Evolutionary conservation across 2,329 filamentous ascomycete genomes (phyloP).

Genomic region (Cercospora sp.): DNA sequence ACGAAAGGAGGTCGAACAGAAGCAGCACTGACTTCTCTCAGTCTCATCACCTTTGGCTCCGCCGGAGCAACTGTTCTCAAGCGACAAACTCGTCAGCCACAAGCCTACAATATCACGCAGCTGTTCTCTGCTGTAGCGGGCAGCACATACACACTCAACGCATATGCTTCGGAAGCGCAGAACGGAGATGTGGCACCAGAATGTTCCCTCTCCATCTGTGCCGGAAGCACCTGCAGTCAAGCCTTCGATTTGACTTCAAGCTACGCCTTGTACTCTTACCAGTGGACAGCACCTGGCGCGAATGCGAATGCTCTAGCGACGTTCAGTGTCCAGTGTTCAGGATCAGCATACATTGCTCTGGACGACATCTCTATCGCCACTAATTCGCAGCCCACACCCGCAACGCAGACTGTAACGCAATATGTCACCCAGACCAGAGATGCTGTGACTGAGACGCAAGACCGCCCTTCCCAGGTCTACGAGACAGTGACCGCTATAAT

Average conservation of each 20-base stretch:
- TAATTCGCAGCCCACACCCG: not conserved
- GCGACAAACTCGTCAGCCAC: not conserved
- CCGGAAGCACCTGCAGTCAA: slow-evolving; percentile 7
- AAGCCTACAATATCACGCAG: slow-evolving; percentile 19
- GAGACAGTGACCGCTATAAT: not conserved
- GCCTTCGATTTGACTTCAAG: not conserved
- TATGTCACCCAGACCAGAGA: slow-evolving; percentile 1
- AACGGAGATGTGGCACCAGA: slow-evolving; percentile 11
- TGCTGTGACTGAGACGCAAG: not conserved
- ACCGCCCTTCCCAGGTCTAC: not conserved
- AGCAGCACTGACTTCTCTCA: not conserved
- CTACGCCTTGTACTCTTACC: slow-evolving; percentile 7
- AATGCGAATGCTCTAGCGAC: not conserved
- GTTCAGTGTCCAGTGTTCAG: slow-evolving; percentile 9
- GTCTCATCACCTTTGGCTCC: slow-evolving; percentile 12
- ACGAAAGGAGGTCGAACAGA: not conserved
- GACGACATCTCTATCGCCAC: slow-evolving; percentile 9
- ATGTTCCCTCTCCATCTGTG: slow-evolving; percentile 17
- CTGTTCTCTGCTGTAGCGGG: slow-evolving; percentile 12
- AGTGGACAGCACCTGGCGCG: slow-evolving; percentile 1
- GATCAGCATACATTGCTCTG: slow-evolving; percentile 9
- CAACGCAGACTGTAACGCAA: slow-evolving; percentile 2
- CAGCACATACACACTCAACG: slow-evolving; percentile 5
- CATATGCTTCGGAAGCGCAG: slow-evolving; percentile 13
- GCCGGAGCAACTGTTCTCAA: not conserved